Evolutionary conservation across 1,284 basidiomycete genomes (phyloP), one percentile per base, ranked within the genome.

Genomic region (Heliocybe sulcata): DNA sequence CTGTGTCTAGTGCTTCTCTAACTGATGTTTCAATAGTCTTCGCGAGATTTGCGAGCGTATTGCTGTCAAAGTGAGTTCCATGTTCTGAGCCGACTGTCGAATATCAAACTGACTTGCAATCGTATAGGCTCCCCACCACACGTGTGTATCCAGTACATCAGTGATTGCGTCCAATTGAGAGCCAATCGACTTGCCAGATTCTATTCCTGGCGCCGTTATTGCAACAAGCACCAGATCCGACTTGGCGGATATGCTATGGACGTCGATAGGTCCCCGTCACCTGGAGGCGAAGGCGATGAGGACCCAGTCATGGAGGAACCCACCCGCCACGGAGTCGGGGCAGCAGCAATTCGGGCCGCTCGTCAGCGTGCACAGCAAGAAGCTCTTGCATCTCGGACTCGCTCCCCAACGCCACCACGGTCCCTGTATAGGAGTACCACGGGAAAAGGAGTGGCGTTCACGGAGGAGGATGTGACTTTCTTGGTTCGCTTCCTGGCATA

Each of bases 221-320:
- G 89, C 70, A 92, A 92, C 64, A 92, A 91, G 63, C 88, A 92
- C 64, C 87, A 90, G 66, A 92, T 92, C 54, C 82, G 87, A 16
- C 75, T 92, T 0, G 87, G 87, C 25, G 87, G 88, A 1, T 92
- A 92, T 62, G 73, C 80, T 6, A 91, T 92, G 88, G 83, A 80
- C 53, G 65, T 76, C 12, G 77, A 80, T 45, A 74, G 74, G 19
- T 69, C 72, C 8, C 69, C 67, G 10, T 72, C 75, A 31, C 76
- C 76, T 1, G 69, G 70, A 20, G 70, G 71, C 23, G 76, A 72
- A 2, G 73, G 65, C 19, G 74, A 75, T 9, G 66, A 67, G 10
- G 70, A 52, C 35, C 54, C 56, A 31, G 54, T 49, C 6, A 29
- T 26, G 47, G 47, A 49, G 25, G 47, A 64, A 61, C 35, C 65